phyloP scores from a whole-genome alignment of 768 basidiomycete genomes.

The Russula abietina region DNA sequence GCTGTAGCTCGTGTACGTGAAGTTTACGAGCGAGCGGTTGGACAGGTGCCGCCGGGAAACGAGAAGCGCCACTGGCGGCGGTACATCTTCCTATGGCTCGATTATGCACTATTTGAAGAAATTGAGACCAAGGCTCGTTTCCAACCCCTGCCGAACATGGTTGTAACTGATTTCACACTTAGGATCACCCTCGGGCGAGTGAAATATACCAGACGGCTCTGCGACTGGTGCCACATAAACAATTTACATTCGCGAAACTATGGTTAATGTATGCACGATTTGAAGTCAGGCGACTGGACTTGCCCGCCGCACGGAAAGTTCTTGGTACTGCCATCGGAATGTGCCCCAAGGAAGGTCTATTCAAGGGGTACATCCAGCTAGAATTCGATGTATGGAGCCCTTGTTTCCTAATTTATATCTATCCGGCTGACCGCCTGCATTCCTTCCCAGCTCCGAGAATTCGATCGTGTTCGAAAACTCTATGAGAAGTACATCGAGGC shows the following conservation, averaged over 20 bases:
- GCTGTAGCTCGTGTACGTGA: slow-evolving; percentile 71
- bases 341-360: slow-evolving; percentile 92
- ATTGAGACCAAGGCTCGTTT: slow-evolving; percentile 77
- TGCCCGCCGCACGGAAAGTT: slow-evolving; percentile 81
- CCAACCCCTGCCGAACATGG: not conserved
- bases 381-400: slow-evolving; percentile 65
- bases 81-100: slow-evolving; percentile 89
- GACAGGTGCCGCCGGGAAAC: slow-evolving; percentile 88
- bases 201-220: slow-evolving; percentile 91
- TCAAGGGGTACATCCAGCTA: slow-evolving; percentile 93
- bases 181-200: slow-evolving; percentile 82
- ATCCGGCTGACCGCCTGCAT: not conserved
- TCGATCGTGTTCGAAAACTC: slow-evolving; percentile 83
- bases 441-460: slow-evolving; percentile 70
- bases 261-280: slow-evolving; percentile 93
- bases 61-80: slow-evolving; percentile 92
- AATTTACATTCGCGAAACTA: slow-evolving; percentile 95
- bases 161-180: not conserved
- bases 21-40: slow-evolving; percentile 91
- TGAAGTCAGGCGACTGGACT: slow-evolving; percentile 77
- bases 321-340: slow-evolving; percentile 89
- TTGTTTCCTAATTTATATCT: not conserved
- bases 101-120: slow-evolving; percentile 97
- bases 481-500: slow-evolving; percentile 96
- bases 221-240: slow-evolving; percentile 87